Base-by-base conservation (phyloP, 441 rosid species). In the Pelargonium australe region DNA sequence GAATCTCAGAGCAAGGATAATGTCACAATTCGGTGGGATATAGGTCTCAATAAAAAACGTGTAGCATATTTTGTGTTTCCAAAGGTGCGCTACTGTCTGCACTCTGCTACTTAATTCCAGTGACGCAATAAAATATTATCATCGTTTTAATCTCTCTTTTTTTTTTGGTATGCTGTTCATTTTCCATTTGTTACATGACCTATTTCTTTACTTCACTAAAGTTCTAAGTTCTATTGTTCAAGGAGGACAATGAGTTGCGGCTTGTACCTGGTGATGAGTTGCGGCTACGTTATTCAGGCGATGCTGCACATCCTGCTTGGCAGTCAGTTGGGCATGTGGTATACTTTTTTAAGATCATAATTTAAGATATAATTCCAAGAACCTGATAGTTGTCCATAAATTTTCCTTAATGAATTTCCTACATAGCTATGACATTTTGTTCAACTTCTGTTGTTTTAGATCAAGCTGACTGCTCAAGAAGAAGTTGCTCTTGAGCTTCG, bases 321-420 rank as follows among this genome's bases (percentile, higher is more conserved):
- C 97, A 90, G 70, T 90, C 98, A 67, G 99, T 95, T 80, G 99
- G 97, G 72, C 99, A 90, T 80, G 98, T 95, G 96, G 99, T 95
- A 86, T 82, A 79, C 19, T 58, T 69, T 71, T 67, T 63, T 80
- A 11, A 11, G 11, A 7, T 62, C 65, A 23, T 14, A 62, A 62
- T 62, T 62, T 62, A 28, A 31, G 7, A 23, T 62, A 17, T 57
- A 57, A 17, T 17, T 17, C 9, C 20, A 16, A 8, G 19, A 25
- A 12, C 63, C 63, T 57, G 63, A 19, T 57, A 57, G 17, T 16
- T 19, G 25, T 23, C 25, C 25, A 25, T 2, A 31, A 31, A 2
- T 31, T 31, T 31, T 31, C 5, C 37, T 31, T 31, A 2, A 31
- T 31, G 37, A 31, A 31, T 31, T 31, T 31, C 37, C 37, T 11